Base-by-base conservation (phyloP, 164 flowering plant genomes). In the Buxus sempervirens region DNA sequence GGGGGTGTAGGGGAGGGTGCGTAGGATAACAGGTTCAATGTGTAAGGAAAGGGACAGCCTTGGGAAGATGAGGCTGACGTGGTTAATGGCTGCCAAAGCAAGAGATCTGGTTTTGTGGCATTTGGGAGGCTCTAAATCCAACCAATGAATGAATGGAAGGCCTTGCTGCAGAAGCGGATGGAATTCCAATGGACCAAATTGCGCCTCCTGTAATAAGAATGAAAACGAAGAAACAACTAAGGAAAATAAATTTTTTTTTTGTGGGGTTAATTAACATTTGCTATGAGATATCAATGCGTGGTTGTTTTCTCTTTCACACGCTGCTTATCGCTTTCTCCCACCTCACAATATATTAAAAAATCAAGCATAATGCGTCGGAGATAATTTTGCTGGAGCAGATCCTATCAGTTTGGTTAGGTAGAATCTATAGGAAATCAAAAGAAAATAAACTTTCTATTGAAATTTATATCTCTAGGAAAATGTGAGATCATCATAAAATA, bases 181-280 rank as follows among this genome's bases (percentile, higher is more conserved):
- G 82, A 70, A 64, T 73, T 83, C 81, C 82, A 82, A 54, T 84
- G 90, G 88, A 80, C 80, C 75, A 75, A 73, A 86, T 45, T 77
- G 61, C 15, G 0, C 57, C 32, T 36, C n/a, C 9, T 60, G 7
- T 32, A 3, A 7, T 32, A 3, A 32, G 38, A n/a, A n/a, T n/a
- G n/a, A n/a, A n/a, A n/a, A n/a, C n/a, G n/a, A n/a, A n/a, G n/a
- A n/a, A n/a, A n/a, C n/a, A n/a, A n/a, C n/a, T n/a, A n/a, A n/a
- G n/a, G n/a, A n/a, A n/a, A n/a, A n/a, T n/a, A n/a, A n/a, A n/a
- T n/a, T n/a, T n/a, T n/a, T n/a, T n/a, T n/a, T n/a, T n/a, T n/a
- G n/a, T n/a, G n/a, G n/a, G n/a, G n/a, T n/a, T n/a, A n/a, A n/a
- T n/a, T n/a, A n/a, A n/a, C n/a, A n/a, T n/a, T n/a, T n/a, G n/a